Conservation (phyloP, 1,284 basidiomycete genomes). For the Cutaneotrichosporon sp. region DNA sequence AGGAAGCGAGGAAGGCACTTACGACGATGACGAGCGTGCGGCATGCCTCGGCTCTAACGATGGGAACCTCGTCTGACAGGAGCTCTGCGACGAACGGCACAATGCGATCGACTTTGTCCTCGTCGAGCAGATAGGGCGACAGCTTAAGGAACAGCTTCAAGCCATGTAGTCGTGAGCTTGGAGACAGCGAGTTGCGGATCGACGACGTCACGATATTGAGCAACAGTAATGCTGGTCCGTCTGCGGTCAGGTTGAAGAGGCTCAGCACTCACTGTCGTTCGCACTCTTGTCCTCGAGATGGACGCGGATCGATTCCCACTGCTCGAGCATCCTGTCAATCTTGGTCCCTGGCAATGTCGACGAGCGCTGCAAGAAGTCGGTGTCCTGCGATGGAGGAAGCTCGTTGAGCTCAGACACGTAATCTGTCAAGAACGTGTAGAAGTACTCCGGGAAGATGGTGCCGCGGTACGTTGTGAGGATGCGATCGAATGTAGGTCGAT, state of each 20-base stretch:
- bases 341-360: slow-evolving; percentile 36
- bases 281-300: slow-evolving; percentile 37
- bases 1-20: neutral
- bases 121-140: slow-evolving; percentile 80
- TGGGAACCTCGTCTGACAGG: slow-evolving; percentile 76
- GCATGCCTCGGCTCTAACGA: slow-evolving; percentile 76
- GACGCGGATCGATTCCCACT: slow-evolving; percentile 48
- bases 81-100: slow-evolving; percentile 88
- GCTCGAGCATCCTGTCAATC: slow-evolving; percentile 45
- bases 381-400: slow-evolving; percentile 48
- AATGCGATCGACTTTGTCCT: slow-evolving; percentile 91
- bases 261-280: slow-evolving; percentile 34
- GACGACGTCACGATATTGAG: slow-evolving; percentile 85
- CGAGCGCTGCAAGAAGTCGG: slow-evolving; percentile 32
- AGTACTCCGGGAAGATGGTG: slow-evolving; percentile 81
- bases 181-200: slow-evolving; percentile 80
- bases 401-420: slow-evolving; percentile 77
- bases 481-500: slow-evolving; percentile 78
- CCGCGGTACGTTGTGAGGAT: slow-evolving; percentile 76
- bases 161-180: slow-evolving; percentile 80
- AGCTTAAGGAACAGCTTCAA: slow-evolving; percentile 86
- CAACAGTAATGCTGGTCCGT: slow-evolving; percentile 75
- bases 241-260: slow-evolving; percentile 50
- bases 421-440: slow-evolving; percentile 90
- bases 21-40: slow-evolving; percentile 82